Percentiles rank a stretch among this genome's conserved stretches.
Conservation (phyloP, 345 rosid genomes). For the Linum trigynum region DNA sequence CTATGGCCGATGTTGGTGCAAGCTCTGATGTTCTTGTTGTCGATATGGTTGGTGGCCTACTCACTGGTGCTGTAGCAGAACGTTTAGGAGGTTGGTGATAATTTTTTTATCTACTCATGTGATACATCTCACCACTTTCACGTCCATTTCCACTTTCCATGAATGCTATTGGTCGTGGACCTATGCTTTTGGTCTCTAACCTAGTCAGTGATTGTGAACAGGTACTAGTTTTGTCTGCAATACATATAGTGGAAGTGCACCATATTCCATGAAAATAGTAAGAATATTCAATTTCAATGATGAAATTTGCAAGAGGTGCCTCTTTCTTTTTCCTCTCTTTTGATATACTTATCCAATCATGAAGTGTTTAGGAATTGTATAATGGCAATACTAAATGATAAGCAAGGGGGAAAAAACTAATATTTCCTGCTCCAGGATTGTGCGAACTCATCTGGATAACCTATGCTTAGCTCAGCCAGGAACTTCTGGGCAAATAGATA, state of each 20-base stretch:
- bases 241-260: conserved; percentile 41
- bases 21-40: conserved; percentile 73
- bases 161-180: too few species aligned
- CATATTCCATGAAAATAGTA: conserved; percentile 60
- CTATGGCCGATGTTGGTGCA: conserved; percentile 71
- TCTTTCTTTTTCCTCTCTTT: conserved; percentile 12
- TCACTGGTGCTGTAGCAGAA: conserved; percentile 93
- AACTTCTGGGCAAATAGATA: conserved; percentile 18
- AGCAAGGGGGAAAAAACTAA: background rate
- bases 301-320: conserved; percentile 62
- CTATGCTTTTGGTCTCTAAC: background rate
- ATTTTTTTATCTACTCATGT: background rate
- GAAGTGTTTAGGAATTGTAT: background rate
- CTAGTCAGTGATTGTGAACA: conserved; percentile 18
- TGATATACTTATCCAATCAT: background rate
- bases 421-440: conserved; percentile 36
- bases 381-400: background rate
- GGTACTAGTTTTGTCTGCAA: conserved; percentile 77
- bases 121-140: background rate
- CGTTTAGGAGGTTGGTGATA: conserved; percentile 64
- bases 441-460: conserved; percentile 53
- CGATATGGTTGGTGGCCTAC: conserved; percentile 89
- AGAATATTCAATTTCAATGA: conserved; percentile 76
- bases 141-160: too few species aligned
- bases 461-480: conserved; percentile 30